These are phyloP conservation scores for Elongisporangium prolatum DNA, from an alignment of 352 stramenopile species.

Conservation along the genomic window DNA sequence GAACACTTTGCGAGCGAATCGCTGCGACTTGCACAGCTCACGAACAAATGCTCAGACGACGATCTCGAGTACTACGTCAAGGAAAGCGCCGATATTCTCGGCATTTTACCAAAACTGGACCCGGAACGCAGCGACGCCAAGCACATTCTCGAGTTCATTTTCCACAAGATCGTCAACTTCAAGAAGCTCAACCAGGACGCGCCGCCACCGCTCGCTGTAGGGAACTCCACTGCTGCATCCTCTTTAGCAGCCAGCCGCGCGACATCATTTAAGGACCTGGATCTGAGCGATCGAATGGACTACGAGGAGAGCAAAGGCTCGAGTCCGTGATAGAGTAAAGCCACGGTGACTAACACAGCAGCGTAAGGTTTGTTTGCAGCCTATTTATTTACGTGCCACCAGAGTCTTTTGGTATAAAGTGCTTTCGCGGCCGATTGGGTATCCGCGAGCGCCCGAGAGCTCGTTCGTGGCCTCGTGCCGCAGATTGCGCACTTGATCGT, in stretches of 20 bases:
- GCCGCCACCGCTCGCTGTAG: conserved; percentile 14
- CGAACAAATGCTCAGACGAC: conserved; percentile 93
- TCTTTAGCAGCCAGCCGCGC: neutral
- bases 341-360: conserved; percentile 9
- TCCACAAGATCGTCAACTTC: conserved; percentile 91
- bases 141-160: conserved; percentile 90
- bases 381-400: conserved; percentile 5
- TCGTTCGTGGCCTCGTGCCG: conserved; percentile 49
- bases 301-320: conserved; percentile 49
- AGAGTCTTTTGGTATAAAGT: conserved; percentile 55
- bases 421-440: conserved; percentile 49
- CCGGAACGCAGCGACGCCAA: conserved; percentile 78
- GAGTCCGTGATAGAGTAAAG: conserved; percentile 28
- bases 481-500: conserved; percentile 61
- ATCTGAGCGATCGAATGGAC: conserved; percentile 17
- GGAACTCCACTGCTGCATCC: neutral
- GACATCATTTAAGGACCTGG: neutral
- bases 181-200: conserved; percentile 89
- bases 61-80: conserved; percentile 94
- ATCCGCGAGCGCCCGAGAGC: conserved; percentile 40
- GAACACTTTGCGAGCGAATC: conserved; percentile 94
- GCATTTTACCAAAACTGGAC: conserved; percentile 76
- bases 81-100: conserved; percentile 91
- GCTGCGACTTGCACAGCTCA: conserved; percentile 91
- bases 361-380: neutral